Percentiles rank a stretch among this genome's conserved stretches.
These are phyloP conservation scores for Dissophora globulifera DNA, from an alignment of 192 early-diverging fungal species.

Conservation along the genomic window DNA sequence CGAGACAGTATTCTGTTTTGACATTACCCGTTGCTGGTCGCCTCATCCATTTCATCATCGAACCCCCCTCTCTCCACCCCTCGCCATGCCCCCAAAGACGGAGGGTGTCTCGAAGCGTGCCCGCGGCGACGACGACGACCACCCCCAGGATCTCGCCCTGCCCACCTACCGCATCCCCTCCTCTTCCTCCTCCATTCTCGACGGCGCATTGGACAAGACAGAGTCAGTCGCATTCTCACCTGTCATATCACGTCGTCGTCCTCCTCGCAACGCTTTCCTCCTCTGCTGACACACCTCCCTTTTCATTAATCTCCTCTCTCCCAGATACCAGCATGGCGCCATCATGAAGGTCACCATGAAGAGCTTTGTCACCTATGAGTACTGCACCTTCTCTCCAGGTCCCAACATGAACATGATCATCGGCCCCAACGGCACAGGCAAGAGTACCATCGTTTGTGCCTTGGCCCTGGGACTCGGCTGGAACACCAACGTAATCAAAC, in stretches of 20 bases:
- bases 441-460: slow-evolving; percentile 94
- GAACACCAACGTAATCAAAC: slow-evolving; percentile 58
- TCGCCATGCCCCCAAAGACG: slow-evolving; percentile 10
- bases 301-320: background rate
- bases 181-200: background rate
- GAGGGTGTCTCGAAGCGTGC: slow-evolving; percentile 18
- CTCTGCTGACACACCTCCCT: no score
- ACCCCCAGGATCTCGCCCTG: slow-evolving; percentile 3
- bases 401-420: slow-evolving; percentile 99
- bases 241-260: no score
- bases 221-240: slow-evolving; percentile 22
- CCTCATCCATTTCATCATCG: slow-evolving; percentile 1
- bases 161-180: slow-evolving; percentile 15
- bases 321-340: slow-evolving; percentile 68
- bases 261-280: background rate
- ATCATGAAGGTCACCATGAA: slow-evolving; percentile 80
- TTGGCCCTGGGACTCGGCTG: slow-evolving; percentile 95
- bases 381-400: slow-evolving; percentile 85
- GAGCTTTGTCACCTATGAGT: slow-evolving; percentile 98
- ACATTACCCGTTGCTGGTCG: no score
- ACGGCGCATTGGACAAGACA: slow-evolving; percentile 20
- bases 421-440: slow-evolving; percentile 96
- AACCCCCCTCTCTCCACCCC: no score
- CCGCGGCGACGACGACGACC: background rate
- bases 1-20: no score